phyloP scores from a whole-genome alignment of 345 rosid genomes.

The Bruguiera gymnorhiza region DNA sequence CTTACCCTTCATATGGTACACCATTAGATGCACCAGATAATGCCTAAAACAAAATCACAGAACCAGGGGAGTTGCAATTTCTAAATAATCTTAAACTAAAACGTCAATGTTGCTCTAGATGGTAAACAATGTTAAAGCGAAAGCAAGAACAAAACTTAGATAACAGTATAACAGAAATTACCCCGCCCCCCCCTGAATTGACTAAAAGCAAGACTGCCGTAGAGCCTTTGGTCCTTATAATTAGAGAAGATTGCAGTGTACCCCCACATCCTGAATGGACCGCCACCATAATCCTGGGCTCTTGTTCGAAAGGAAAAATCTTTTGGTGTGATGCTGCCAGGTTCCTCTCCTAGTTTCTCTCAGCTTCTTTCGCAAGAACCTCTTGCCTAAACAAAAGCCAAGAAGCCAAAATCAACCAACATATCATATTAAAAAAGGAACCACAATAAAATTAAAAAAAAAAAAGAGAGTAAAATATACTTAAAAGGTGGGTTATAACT shows the following conservation, averaged over 20 bases:
- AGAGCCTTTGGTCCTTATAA: constrained; percentile 79
- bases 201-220: constrained; percentile 39
- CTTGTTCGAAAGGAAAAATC: constrained; percentile 69
- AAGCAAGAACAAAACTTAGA: not conserved
- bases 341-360: constrained; percentile 52
- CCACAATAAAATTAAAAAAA: no score
- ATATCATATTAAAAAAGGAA: no score
- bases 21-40: no score
- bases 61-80: no score
- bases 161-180: not conserved
- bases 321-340: constrained; percentile 66
- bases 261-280: constrained; percentile 59
- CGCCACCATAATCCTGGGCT: constrained; percentile 90
- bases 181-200: constrained; percentile 34
- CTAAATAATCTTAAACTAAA: no score
- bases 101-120: no score
- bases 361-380: constrained; percentile 59
- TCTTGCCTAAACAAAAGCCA: constrained; percentile 42
- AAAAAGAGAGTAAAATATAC: no score
- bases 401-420: not conserved
- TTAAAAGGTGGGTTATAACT: no score
- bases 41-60: no score
- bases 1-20: no score
- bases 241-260: constrained; percentile 68
- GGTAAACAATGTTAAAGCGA: not conserved